phyloP scores from a whole-genome alignment of 345 rosid genomes.

The Arabis hirsuta region DNA sequence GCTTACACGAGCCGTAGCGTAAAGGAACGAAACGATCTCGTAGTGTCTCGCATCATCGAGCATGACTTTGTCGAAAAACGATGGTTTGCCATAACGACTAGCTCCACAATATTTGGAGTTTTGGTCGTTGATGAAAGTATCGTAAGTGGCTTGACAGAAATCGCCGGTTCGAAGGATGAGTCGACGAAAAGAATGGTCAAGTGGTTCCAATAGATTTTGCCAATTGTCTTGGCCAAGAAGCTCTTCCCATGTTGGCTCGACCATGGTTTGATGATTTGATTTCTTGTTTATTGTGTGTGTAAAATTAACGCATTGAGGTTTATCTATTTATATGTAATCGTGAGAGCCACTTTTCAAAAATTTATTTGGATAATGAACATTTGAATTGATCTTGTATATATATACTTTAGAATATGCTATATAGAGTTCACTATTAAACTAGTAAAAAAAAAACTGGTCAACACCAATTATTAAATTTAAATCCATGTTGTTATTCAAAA shows the following conservation, averaged over 20 bases:
- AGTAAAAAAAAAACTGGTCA: neutral
- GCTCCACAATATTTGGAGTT: conserved; percentile 81
- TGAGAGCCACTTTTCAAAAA: conserved; percentile 23
- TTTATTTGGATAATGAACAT: conserved; percentile 5
- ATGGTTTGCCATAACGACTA: conserved; percentile 73
- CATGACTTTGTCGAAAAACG: conserved; percentile 66
- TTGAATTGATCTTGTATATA: conserved; percentile 35
- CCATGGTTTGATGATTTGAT: conserved; percentile 28
- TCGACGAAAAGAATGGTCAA: conserved; percentile 62
- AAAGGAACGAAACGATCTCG: conserved; percentile 61
- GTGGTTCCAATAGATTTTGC: conserved; percentile 72
- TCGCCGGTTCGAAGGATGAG: conserved; percentile 84
- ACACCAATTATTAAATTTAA: conserved; percentile 3
- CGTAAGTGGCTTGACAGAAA: conserved; percentile 90
- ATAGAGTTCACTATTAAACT: neutral
- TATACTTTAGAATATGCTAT: conserved; percentile 40
- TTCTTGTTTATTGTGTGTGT: neutral
- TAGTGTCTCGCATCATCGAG: conserved; percentile 61
- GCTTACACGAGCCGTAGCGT: conserved; percentile 75
- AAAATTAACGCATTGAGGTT: neutral
- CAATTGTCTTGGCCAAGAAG: conserved; percentile 67
- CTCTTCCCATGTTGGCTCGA: conserved; percentile 60
- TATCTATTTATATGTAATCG: conserved; percentile 29
- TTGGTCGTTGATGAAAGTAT: conserved; percentile 81
- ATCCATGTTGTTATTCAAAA: conserved; percentile 17